Evolutionary conservation across 257 asterid genomes (phyloP), one percentile per base, ranked within the genome.

Genomic region (Solanum chaucha): DNA sequence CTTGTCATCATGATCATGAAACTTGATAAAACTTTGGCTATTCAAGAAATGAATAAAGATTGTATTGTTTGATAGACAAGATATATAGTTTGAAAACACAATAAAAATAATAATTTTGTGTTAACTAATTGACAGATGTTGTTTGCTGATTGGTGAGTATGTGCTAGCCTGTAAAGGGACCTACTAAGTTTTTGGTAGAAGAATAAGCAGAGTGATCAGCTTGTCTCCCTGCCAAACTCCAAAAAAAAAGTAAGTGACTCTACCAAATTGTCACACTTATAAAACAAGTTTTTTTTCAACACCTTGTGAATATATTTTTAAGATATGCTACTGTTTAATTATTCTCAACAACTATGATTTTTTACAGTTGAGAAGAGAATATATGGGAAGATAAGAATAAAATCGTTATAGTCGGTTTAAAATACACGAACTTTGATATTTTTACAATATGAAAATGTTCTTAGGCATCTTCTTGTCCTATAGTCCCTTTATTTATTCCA

Each of bases 161-260:
- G 87, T 90, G 91, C 87, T 91, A 92, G 89, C 83, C 46, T 70
- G 86, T 36, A 67, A n/a, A 94, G 94, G 96, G 58, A 90, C 96
- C 95, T 84, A 84, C 87, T 36, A 89, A 92, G 85, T 77, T 89
- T 83, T 89, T 90, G 91, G 84, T 88, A 91, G 92, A 87, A 86
- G 89, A 90, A 91, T 85, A 61, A 74, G 87, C 90, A 86, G 86
- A 70, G 86, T 87, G 88, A 88, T 73, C 85, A 44, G 86, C 86
- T 90, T 92, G 93, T 89, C 91, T 88, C 87, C 89, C 88, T 89
- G 90, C 87, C 86, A 86, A 90, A 90, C 92, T 88, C 84, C 87
- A 86, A 19, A 86, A 19, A 19, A 17, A 20, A 55, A 58, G 10
- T 19, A 58, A 58, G 65, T 58, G 26, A 58, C 65, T 58, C 65